Evolutionary conservation across 768 basidiomycete genomes (phyloP), one percentile per base, ranked within the genome.

Genomic region (Leccinum barrowsii): DNA sequence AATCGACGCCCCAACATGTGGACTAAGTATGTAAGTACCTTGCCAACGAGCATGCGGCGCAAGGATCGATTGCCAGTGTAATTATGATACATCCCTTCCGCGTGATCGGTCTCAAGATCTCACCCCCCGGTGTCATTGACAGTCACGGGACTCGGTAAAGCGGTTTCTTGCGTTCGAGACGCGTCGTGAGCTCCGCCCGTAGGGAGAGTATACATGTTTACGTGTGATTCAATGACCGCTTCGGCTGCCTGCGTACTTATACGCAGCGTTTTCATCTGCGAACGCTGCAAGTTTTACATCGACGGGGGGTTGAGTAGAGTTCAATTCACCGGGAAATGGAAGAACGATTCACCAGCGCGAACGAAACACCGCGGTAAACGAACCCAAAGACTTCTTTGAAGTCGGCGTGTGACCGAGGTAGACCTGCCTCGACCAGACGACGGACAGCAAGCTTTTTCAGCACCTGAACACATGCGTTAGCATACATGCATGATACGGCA

Each of bases 321-420:
- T 13, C 37, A 12, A 8, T 8, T 4, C 37, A 44, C 17, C 50
- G 15, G 11, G 26, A 10, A 19, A 13, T 13, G 13, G 12, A 21
- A 48, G 46, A 49, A 44, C 5, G 28, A 68, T 76, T 21, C 48
- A 80, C 78, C 42, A 80, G 60, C 10, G 78, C 75, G 63, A 79
- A 80, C 35, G 65, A 56, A 7, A 73, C 68, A 1, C 78, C 78
- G 17, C 74, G 72, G 56, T 77, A 78, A n/a, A 75, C 72, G 47
- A 67, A 73, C 19, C 74, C 71, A 34, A 70, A 79, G 7, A 77
- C 50, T 1, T 79, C 77, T 50, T 73, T 73, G 69, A 78, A 79
- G 24, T 77, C 78, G 4, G 64, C 49, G 40, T 80, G 74, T 0
- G 69, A 64, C 47, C 76, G 78, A 1, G 65, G 34, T 19, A 79